Base-by-base conservation (phyloP, 495 filamentous ascomycete species). In the Neurospora sp. region DNA sequence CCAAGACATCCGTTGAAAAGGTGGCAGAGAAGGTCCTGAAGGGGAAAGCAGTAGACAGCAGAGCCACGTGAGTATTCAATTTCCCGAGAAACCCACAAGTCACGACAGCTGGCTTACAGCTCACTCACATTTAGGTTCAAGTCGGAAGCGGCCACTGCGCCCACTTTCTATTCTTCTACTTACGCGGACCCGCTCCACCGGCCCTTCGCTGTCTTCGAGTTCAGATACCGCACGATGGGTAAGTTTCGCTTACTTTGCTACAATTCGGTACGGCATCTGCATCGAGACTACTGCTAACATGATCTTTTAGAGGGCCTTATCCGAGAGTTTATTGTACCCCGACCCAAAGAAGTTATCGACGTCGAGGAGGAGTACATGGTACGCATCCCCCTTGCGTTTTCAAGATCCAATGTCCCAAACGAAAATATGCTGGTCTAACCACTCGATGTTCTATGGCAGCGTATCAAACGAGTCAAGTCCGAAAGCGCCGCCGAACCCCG, bases 171-270 rank as follows among this genome's bases (percentile, higher is more conserved):
- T 27, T 27, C 27, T 27, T 1, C 1, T 1, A 27, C 1, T 27
- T 27, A 27, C 27, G 27, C 27, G 27, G 27, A 27, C 1, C 27
- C 27, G 1, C 27, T 27, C 27, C 27, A 1, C 27, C 27, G 27
- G 1, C 74, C 76, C 11, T 77, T 75, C 5, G 76, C 74, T 0
- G 37, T 74, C 3, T 74, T 77, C 27, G 76, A 77, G 39, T 77
- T 77, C 38, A 70, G 70, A 1, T 77, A 77, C n/a, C 46, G 74
- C 11, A 61, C 72, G 1, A 75, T 35, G 61, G 72, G 76, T 77
- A 18, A 59, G 75, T 27, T 1, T 22, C 22, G 22, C 22, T 22
- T 22, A 22, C 27, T 27, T 27, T 27, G 27, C 27, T 27, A 27
- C 1, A 27, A 27, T 1, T 27, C 1, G 27, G 27, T 27, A 27